Evolutionary conservation across 2,329 filamentous ascomycete species (phyloP), one percentile per base, ranked within the genome.

Genomic region (Huntiella savannae): DNA sequence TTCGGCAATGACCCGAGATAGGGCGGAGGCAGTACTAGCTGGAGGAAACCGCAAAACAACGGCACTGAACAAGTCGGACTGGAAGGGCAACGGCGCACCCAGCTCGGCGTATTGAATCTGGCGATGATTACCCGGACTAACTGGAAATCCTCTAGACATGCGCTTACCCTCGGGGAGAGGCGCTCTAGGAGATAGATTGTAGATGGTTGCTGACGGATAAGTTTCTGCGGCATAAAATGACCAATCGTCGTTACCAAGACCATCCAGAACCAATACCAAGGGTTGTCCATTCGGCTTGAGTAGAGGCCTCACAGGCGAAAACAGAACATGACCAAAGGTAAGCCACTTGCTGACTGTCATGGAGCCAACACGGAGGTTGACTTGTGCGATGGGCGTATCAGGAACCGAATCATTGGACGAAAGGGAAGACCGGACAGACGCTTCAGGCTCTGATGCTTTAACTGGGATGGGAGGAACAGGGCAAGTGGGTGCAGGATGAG

Each of bases 301-400:
- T 28, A 28, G 8, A 7, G 22, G 22, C 8, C 22, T 28, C 4
- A 81, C 75, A 8, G 84, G 82, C 53, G 81, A 86, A 62, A 91
- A 87, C 3, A 91, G 66, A 0, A 88, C 81, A 53, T 85, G 79
- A 1, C 83, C 83, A 57, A 88, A 88, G 0, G 80, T 84, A 17
- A 91, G 71, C 83, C 82, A 91, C 57, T 87, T 87, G 67, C 80
- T 86, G 17, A 86, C 83, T 50, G 83, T 86, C 66, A 91, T 77
- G 2, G 82, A 85, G 4, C 79, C 82, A 12, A 85, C 77, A 2
- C 83, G 71, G 16, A 91, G 69, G 55, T 86, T 85, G 51, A 85
- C 79, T 57, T 80, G 78, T 0, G 76, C 73, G 15, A 79, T 61
- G 1, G 77, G 75, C 2, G 77, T 76, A 49, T 70, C 73, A 52